Base-by-base conservation (phyloP, 768 basidiomycete species). In the Gloeophyllum trabeum region DNA sequence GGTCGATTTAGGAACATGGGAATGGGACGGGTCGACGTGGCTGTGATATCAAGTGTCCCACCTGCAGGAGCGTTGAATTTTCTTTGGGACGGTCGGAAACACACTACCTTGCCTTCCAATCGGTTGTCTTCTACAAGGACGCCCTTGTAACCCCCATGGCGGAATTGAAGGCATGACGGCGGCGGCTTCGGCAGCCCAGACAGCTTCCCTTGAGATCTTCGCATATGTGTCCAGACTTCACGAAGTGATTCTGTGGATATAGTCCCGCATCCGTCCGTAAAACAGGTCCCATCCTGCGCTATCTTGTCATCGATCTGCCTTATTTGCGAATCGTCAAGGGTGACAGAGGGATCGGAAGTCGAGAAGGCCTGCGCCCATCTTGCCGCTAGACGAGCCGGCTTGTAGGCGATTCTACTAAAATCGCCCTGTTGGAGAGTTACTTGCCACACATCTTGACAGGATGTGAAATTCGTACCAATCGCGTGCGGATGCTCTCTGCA, bases 321-420 rank as follows among this genome's bases (percentile, higher is more conserved):
- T 19, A 75, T 65, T 47, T 73, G 60, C 13, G 61, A 40, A 10
- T 43, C 43, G 23, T 51, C 42, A 18, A 74, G 54, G 3, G 57
- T 51, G 13, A 72, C 55, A 0, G 66, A 70, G 0, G 73, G 64
- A 34, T 73, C 68, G 0, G 73, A 73, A 1, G 70, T 61, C 1
- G 72, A 69, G 50, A 76, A 75, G 1, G 68, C 71, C 51, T 75
- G 74, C 21, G 69, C 62, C 65, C 75, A 69, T 19, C 73, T 62
- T n/a, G 73, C 73, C 4, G 61, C 73, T 6, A 68, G 64, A 32
- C 68, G 59, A 7, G 73, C 69, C n/a, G 73, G 73, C 39, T 61
- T 57, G 39, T 58, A 42, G 14, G 44, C 23, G 37, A 70, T 51
- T 13, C 47, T 50, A 16, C 64, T 57, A 46, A 69, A 69, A 44